phyloP scores from a whole-genome alignment of 2,329 filamentous ascomycete genomes.

The Exophiala bonariae region DNA sequence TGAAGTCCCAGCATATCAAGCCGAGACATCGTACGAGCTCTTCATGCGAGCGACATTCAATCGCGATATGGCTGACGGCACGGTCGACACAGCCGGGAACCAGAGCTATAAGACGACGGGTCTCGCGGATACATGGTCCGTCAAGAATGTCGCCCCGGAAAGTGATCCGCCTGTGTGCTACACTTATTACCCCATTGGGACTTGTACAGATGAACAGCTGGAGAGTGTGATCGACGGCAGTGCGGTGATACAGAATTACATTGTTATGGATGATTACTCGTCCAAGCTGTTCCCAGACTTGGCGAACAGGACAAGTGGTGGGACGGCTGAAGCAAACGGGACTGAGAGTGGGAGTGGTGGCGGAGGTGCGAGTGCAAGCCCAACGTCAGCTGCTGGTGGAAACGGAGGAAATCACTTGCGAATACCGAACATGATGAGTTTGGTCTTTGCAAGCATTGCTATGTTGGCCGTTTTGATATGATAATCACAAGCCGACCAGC shows the following conservation, averaged over 20 bases:
- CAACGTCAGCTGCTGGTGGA: too few relatives aligned
- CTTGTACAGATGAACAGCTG: conserved; percentile 48
- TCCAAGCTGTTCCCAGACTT: not conserved
- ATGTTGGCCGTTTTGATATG: too few relatives aligned
- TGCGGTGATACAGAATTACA: conserved; percentile 48
- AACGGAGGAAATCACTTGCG: too few relatives aligned
- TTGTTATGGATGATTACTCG: conserved; percentile 38
- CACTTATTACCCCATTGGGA: conserved; percentile 37
- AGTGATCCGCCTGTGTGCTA: conserved; percentile 47
- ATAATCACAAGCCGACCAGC: too few relatives aligned
- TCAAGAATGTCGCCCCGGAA: conserved; percentile 38
- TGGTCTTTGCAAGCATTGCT: too few relatives aligned
- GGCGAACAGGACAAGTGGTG: too few relatives aligned
- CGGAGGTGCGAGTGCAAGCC: too few relatives aligned
- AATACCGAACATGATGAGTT: too few relatives aligned
- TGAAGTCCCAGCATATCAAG: conserved; percentile 36
- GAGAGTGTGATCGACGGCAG: conserved; percentile 44
- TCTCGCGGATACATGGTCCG: conserved; percentile 6
- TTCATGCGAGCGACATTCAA: conserved; percentile 38
- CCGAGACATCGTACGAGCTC: conserved; percentile 38
- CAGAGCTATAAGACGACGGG: conserved; percentile 12
- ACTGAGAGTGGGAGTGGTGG: too few relatives aligned
- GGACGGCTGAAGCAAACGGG: too few relatives aligned
- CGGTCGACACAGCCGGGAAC: conserved; percentile 10
- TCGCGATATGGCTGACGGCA: conserved; percentile 37